These are phyloP conservation scores for Podaxis pistillaris DNA, from an alignment of 768 basidiomycete genomes.

Conservation along the genomic window DNA sequence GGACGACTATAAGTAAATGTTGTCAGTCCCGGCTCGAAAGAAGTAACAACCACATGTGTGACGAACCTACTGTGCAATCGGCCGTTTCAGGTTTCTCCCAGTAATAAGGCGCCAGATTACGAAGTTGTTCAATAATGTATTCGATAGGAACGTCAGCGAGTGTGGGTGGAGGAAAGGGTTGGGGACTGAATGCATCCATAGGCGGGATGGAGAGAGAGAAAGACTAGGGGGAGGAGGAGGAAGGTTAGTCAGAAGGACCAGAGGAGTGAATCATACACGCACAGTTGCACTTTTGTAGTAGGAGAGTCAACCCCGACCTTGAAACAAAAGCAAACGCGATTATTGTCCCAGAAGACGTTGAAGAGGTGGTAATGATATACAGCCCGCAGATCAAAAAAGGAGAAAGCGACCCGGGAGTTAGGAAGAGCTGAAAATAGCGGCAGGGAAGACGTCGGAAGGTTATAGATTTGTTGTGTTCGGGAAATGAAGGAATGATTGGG, in stretches of 20 bases:
- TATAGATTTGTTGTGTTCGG: constrained; percentile 4
- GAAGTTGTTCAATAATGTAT: constrained; percentile 71
- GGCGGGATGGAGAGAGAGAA: constrained; percentile 21
- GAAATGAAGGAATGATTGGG: constrained; percentile 5
- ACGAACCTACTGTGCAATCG: constrained; percentile 75
- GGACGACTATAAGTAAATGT: constrained; percentile 39
- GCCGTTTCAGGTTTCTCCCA: constrained; percentile 77
- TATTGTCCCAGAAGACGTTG: constrained; percentile 12
- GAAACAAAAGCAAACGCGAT: constrained; percentile 15
- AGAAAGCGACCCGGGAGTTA: constrained; percentile 5
- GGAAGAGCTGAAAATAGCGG: constrained; percentile 17
- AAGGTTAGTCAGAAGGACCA: constrained; percentile 25
- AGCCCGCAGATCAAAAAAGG: constrained; percentile 12
- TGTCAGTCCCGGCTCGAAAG: background rate
- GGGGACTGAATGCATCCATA: constrained; percentile 46
- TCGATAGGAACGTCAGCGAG: constrained; percentile 65
- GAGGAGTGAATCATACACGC: background rate
- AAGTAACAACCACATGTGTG: background rate
- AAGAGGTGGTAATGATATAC: background rate
- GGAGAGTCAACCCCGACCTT: constrained; percentile 4
- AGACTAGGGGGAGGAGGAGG: constrained; percentile 30
- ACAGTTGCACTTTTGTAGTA: constrained; percentile 15
- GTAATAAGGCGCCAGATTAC: constrained; percentile 60
- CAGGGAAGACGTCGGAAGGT: constrained; percentile 17
- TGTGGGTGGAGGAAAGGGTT: constrained; percentile 64